Evolutionary conservation across 306 rosid genomes (phyloP), one percentile per base, ranked within the genome.

Genomic region (Cucumis cinereus): DNA sequence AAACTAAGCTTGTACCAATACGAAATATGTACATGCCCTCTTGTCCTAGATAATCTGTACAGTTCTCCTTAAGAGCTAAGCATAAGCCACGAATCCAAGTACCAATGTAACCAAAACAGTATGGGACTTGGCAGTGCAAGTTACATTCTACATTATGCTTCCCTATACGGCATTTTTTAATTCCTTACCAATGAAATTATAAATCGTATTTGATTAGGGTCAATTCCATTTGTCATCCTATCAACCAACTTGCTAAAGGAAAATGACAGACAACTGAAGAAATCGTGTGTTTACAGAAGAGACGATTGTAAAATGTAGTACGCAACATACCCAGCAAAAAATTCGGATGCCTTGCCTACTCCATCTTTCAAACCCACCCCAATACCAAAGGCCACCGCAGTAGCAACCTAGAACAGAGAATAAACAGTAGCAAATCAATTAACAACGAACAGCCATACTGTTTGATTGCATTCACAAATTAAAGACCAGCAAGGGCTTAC

Each of bases 281-380:
- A 66, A 56, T 58, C 30, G 59, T 45, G 33, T 23, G 49, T 50
- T 33, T 6, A 15, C 13, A 9, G 58, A 13, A 47, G 47, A 14
- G 8, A 64, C 11, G 2, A 26, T 23, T 56, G 17, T 7, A 76
- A 26, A 66, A 57, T 41, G 16, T 20, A 81, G 79, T 66, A 77
- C 23, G 62, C 66, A 4, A 28, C 90, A 70, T 91, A 94, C 98
- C 98, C 98, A 0, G 98, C 91, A 62, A 90, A 90, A 83, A 91
- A 94, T 77, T 94, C 97, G 0, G 96, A 60, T 26, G 96, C 95
- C 85, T 90, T 91, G 75, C 60, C 96, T 77, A 76, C 69, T 30
- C 97, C 98, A 3, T 90, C 97, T 80, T 83, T 90, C 30, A 88
- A 84, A 67, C 97, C 97, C 85, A 91, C 43, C 70, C 93, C 93